Evolutionary conservation across 495 filamentous ascomycete species (phyloP).

Genomic region (Chaetomium tenue): DNA sequence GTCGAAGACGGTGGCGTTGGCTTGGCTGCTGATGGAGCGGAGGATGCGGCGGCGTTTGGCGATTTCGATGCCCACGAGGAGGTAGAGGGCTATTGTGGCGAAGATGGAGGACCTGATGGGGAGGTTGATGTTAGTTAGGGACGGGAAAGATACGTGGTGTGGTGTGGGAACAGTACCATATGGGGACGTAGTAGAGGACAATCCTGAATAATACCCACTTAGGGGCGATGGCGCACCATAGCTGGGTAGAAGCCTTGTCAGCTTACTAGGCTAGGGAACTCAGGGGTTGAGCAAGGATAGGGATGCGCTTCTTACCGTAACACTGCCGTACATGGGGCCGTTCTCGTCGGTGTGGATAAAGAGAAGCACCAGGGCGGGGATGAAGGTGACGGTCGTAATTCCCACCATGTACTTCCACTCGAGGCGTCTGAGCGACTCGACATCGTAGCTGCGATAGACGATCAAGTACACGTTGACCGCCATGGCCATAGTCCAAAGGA

Average conservation of each 20-base stretch:
- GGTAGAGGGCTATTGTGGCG: slow-evolving; percentile 43
- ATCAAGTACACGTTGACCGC: slow-evolving; percentile 47
- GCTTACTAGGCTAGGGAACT: not conserved
- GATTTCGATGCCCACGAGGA: slow-evolving; percentile 44
- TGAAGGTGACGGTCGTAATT: slow-evolving; percentile 42
- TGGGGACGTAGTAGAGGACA: slow-evolving; percentile 46
- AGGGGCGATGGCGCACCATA: slow-evolving; percentile 50
- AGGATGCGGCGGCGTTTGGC: slow-evolving; percentile 41
- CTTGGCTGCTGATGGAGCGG: slow-evolving; percentile 37
- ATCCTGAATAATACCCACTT: slow-evolving; percentile 48
- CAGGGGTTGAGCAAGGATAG: not conserved
- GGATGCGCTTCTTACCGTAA: slow-evolving; percentile 34
- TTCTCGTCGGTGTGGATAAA: slow-evolving; percentile 42
- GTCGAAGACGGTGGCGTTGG: slow-evolving; percentile 11
- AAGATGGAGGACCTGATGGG: slow-evolving; percentile 37
- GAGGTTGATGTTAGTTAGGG: not conserved
- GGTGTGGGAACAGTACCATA: slow-evolving; percentile 38
- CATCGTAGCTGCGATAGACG: slow-evolving; percentile 46
- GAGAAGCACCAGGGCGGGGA: slow-evolving; percentile 46
- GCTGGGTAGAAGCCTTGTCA: slow-evolving; percentile 24
- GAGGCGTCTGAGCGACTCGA: slow-evolving; percentile 39
- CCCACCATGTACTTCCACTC: slow-evolving; percentile 44
- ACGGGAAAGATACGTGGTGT: not conserved
- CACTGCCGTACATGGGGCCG: slow-evolving; percentile 47
- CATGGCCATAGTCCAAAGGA: slow-evolving; percentile 51